Evolutionary conservation across 2,329 filamentous ascomycete species (phyloP).

Genomic region (Trichoderma koningiopsis): DNA sequence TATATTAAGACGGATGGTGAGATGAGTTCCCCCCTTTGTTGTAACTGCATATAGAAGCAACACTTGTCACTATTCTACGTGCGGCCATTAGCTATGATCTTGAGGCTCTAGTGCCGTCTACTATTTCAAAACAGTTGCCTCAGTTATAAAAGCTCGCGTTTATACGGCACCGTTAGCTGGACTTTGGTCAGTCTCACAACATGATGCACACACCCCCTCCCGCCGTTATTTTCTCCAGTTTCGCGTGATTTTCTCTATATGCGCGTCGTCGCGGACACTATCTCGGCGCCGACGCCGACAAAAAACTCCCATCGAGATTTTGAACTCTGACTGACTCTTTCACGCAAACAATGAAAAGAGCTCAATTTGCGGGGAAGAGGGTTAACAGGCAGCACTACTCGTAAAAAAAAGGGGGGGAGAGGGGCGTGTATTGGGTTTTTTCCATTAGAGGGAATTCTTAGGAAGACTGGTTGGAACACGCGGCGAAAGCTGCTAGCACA

Average conservation of each 20-base stretch:
- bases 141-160: neutral
- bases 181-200: neutral
- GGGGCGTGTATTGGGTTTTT: neutral
- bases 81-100: neutral
- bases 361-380: neutral
- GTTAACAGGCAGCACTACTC: neutral
- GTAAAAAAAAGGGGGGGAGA: neutral
- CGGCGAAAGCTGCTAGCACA: neutral
- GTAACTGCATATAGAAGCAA: neutral
- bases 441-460: conserved; percentile 15
- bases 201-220: neutral
- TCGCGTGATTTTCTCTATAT: neutral
- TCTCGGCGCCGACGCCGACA: neutral
- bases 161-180: neutral
- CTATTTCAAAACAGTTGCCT: neutral
- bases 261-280: neutral
- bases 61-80: neutral
- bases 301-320: neutral
- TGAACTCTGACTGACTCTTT: neutral
- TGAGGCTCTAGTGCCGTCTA: neutral
- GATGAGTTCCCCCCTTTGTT: neutral
- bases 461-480: conserved; percentile 1
- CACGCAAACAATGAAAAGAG: neutral
- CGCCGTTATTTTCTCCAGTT: neutral
- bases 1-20: neutral